Conservation (phyloP, 2,329 filamentous ascomycete genomes). For the Akanthomyces lecanii region DNA sequence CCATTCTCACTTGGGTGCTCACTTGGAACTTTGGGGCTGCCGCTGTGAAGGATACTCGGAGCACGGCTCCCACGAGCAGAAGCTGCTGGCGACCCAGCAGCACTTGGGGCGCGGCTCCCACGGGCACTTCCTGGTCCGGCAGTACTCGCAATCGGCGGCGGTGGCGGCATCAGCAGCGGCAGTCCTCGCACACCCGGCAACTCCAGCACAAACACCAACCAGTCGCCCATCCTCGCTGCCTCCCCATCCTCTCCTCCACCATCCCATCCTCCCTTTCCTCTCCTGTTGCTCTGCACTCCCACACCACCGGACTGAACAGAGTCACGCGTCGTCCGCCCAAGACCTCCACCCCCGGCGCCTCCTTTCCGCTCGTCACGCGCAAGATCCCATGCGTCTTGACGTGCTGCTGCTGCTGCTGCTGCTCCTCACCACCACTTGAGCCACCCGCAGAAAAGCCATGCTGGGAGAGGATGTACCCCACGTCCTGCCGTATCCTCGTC, state of each 20-base stretch:
- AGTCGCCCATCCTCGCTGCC: constrained; percentile 11
- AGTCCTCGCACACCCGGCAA: not conserved
- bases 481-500: not conserved
- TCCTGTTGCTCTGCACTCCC: constrained; percentile 26
- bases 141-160: too few relatives aligned
- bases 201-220: constrained; percentile 12
- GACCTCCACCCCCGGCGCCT: constrained; percentile 8
- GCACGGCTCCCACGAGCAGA: not conserved
- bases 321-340: constrained; percentile 10
- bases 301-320: constrained; percentile 25
- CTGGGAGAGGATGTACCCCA: constrained; percentile 1
- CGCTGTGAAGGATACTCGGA: not conserved
- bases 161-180: too few relatives aligned
- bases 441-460: not conserved
- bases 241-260: not conserved
- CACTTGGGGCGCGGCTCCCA: too few relatives aligned
- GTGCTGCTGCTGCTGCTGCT: too few relatives aligned
- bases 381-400: not conserved
- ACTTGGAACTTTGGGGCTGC: not conserved
- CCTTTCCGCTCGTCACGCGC: not conserved
- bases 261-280: constrained; percentile 23
- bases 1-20: not conserved
- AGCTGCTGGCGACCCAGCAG: too few relatives aligned
- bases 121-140: too few relatives aligned
- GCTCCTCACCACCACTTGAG: too few relatives aligned